Evolutionary conservation across 371 early-diverging fungal genomes (phyloP), one percentile per base, ranked within the genome.

Genomic region (Lichtheimia hyalospora): DNA sequence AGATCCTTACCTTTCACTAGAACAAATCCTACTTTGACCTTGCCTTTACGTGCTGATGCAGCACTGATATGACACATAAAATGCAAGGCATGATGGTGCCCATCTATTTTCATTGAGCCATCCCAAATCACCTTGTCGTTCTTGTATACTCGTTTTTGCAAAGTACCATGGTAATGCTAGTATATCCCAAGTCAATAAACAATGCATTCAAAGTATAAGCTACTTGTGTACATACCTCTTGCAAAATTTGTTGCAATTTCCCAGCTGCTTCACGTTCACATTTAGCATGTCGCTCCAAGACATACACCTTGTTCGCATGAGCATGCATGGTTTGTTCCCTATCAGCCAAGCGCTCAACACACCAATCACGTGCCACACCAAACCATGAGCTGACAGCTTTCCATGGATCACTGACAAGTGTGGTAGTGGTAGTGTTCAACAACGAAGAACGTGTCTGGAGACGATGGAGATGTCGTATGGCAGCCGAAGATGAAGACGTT

Each of bases 181-280:
- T 49, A 14, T 34, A 1, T 0, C 34, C 0, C 10, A 8, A 8
- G 34, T 34, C 34, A 34, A 2, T 34, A 2, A 2, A 5, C 1
- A 34, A 34, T 5, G 6, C 25, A 25, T 8, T 34, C 34, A 27
- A 27, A 2, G 34, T 10, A 1, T 8, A 34, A 0, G 34, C 8
- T 34, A 8, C 10, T 34, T 0, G 2, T 27, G 27, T 34, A 8
- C 14, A 52, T 24, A 60, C 60, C 43, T 60, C 54, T 61, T 61
- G 54, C 14, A 64, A 55, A 27, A 64, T 46, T 44, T 64, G 64
- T 27, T 64, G 64, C 10, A 64, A 44, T 20, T 64, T 64, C 8
- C 60, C 65, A 52, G 65, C 65, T 18, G 52, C 56, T 56, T 64
- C 64, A 49, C 58, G 58, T 34, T 64, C 64, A 40, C 58, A 59